phyloP scores from a whole-genome alignment of 257 asterid genomes.

The Fraxinus excelsior region DNA sequence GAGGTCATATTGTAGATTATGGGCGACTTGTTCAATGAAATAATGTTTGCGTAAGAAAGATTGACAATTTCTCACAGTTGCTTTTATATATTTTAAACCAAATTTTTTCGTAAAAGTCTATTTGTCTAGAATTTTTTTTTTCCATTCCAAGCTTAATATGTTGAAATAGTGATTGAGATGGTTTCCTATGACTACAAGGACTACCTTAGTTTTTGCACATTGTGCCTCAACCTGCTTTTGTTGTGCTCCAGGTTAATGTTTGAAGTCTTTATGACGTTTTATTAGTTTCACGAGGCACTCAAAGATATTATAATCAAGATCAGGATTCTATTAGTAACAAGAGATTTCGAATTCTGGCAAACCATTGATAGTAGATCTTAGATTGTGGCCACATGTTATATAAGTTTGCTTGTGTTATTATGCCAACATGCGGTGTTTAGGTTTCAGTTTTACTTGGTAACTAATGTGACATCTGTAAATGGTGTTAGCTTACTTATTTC shows the following conservation, averaged over 20 bases:
- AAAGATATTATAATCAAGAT: neutral
- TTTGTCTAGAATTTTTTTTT: neutral
- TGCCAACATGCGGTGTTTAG: neutral
- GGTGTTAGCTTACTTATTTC: neutral
- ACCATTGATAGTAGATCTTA: neutral
- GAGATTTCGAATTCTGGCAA: neutral
- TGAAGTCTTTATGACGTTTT: neutral
- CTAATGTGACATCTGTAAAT: neutral
- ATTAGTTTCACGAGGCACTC: neutral
- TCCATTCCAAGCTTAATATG: neutral
- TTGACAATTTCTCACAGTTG: neutral
- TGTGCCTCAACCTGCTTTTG: neutral
- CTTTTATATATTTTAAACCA: neutral
- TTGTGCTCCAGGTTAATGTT: slow-evolving; percentile 20
- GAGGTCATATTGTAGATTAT: slow-evolving; percentile 1
- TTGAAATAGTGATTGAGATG: slow-evolving; percentile 16
- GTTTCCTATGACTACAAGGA: neutral
- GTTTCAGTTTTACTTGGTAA: neutral
- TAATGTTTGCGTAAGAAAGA: neutral
- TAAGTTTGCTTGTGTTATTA: neutral
- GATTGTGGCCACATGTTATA: neutral
- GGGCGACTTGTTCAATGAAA: slow-evolving; percentile 3
- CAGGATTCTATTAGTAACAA: neutral
- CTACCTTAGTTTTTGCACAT: slow-evolving; percentile 9
- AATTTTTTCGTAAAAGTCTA: neutral